Percentiles rank a stretch among this genome's conserved stretches.
Conservation (phyloP, 768 basidiomycete species). For the Pulveroboletus sp. region DNA sequence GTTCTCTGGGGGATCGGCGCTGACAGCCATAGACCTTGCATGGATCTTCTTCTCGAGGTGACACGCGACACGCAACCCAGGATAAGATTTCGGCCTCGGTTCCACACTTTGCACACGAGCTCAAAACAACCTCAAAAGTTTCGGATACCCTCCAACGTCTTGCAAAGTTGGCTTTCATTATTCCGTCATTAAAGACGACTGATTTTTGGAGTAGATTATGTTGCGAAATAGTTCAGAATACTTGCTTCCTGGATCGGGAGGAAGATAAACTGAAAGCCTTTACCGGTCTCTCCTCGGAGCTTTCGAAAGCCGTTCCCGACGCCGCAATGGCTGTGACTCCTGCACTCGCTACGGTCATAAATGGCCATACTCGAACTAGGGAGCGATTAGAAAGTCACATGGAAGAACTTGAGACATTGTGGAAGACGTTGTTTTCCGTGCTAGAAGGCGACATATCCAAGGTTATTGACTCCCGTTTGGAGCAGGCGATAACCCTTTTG, state of each 20-base stretch:
- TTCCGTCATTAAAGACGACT: conserved; percentile 9
- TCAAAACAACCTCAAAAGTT: conserved; percentile 8
- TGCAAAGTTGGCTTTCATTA: conserved; percentile 27
- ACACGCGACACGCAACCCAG: conserved; percentile 2
- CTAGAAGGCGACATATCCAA: conserved; percentile 41
- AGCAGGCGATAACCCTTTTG: conserved; percentile 33
- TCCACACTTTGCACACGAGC: conserved; percentile 1
- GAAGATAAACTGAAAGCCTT: conserved; percentile 49
- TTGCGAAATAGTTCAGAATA: conserved; percentile 43
- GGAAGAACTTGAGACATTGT: conserved; percentile 41
- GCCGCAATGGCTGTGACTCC: conserved; percentile 44
- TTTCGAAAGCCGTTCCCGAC: conserved; percentile 43
- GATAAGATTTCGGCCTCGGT: conserved; percentile 3
- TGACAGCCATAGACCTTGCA: conserved; percentile 18
- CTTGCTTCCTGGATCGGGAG: conserved; percentile 41
- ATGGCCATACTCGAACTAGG: conserved; percentile 42
- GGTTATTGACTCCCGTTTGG: conserved; percentile 32
- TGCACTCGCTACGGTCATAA: conserved; percentile 43
- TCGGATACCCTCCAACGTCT: conserved; percentile 39
- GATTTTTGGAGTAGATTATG: conserved; percentile 37
- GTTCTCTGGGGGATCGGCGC: not conserved
- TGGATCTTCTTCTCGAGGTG: conserved; percentile 6
- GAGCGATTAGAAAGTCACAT: conserved; percentile 39
- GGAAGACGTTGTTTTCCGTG: conserved; percentile 45
- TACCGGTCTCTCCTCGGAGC: conserved; percentile 45